These are phyloP conservation scores for Chamaecyparis obtusa DNA, from an alignment of 75 land plant genomes.

Conservation along the genomic window DNA sequence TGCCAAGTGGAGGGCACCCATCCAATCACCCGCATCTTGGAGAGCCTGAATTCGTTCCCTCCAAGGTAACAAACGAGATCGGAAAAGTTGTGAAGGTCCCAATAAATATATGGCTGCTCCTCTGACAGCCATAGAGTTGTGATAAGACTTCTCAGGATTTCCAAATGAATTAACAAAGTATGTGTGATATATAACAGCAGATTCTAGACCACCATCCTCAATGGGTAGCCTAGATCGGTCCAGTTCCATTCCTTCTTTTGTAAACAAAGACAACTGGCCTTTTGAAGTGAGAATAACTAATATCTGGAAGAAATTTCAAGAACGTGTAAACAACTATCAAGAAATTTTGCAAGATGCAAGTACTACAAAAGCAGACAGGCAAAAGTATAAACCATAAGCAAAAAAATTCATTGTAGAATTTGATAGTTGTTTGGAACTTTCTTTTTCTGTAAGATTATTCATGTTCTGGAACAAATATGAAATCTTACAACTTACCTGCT, in stretches of 20 bases:
- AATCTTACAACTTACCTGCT: constrained; percentile 53
- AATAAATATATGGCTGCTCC: constrained; percentile 86
- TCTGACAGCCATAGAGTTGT: constrained; percentile 77
- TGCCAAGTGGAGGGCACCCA: constrained; percentile 97
- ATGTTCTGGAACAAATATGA: background rate
- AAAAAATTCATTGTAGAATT: background rate
- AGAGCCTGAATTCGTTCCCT: constrained; percentile 88
- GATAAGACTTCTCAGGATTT: constrained; percentile 95
- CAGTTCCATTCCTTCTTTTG: constrained; percentile 78
- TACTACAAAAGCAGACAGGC: background rate
- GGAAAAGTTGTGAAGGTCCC: constrained; percentile 69
- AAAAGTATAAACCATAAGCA: background rate
- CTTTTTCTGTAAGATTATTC: background rate
- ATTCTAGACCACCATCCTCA: constrained; percentile 48
- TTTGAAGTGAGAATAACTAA: constrained; percentile 74
- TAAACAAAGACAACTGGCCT: constrained; percentile 76
- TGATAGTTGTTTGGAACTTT: background rate
- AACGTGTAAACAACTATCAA: background rate
- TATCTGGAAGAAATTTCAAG: constrained; percentile 51
- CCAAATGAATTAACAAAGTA: constrained; percentile 71
- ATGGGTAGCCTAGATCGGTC: constrained; percentile 61
- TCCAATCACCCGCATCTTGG: constrained; percentile 97
- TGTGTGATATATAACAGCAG: constrained; percentile 70
- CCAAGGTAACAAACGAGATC: constrained; percentile 95
- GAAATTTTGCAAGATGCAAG: background rate